Evolutionary conservation across 2,329 filamentous ascomycete species (phyloP).

Genomic region (Epichloe sibirici): DNA sequence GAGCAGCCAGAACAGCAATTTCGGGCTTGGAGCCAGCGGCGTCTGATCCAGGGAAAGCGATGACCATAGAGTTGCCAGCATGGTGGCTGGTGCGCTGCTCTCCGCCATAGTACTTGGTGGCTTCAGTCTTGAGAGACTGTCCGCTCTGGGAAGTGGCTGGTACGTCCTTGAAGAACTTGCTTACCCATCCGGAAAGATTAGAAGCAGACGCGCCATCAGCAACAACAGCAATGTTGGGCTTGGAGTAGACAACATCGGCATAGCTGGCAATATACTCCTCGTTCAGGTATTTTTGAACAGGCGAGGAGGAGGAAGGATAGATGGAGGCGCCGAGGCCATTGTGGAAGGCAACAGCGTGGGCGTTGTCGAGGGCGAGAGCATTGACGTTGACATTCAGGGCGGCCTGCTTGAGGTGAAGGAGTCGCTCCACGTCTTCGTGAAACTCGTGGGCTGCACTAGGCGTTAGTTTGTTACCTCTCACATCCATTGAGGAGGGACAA

Average conservation of each 20-base stretch:
- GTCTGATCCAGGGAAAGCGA: slow-evolving; percentile 87
- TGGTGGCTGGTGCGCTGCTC: slow-evolving; percentile 78
- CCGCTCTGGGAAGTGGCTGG: slow-evolving; percentile 41
- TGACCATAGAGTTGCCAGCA: slow-evolving; percentile 69
- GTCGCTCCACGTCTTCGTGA: slow-evolving; percentile 70
- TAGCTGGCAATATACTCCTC: slow-evolving; percentile 64
- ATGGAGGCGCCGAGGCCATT: slow-evolving; percentile 74
- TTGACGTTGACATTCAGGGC: slow-evolving; percentile 49
- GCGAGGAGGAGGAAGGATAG: slow-evolving; percentile 58
- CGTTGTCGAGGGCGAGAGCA: slow-evolving; percentile 70
- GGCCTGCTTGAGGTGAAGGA: slow-evolving; percentile 68
- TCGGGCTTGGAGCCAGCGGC: slow-evolving; percentile 78
- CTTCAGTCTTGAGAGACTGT: slow-evolving; percentile 42
- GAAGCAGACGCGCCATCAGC: slow-evolving; percentile 73
- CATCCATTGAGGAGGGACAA: slow-evolving; percentile 8
- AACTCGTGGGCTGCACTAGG: slow-evolving; percentile 63
- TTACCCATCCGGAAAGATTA: slow-evolving; percentile 78
- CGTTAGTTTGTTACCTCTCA: not conserved
- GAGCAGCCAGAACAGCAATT: slow-evolving; percentile 70
- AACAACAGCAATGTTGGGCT: slow-evolving; percentile 82
- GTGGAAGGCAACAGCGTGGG: slow-evolving; percentile 83
- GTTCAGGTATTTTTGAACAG: slow-evolving; percentile 69
- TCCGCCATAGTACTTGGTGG: slow-evolving; percentile 84
- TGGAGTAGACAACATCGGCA: slow-evolving; percentile 68
- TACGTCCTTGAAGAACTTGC: slow-evolving; percentile 76